Evolutionary conservation across 129 eudicot genomes (phyloP).

Genomic region (Artemisia tridentata): DNA sequence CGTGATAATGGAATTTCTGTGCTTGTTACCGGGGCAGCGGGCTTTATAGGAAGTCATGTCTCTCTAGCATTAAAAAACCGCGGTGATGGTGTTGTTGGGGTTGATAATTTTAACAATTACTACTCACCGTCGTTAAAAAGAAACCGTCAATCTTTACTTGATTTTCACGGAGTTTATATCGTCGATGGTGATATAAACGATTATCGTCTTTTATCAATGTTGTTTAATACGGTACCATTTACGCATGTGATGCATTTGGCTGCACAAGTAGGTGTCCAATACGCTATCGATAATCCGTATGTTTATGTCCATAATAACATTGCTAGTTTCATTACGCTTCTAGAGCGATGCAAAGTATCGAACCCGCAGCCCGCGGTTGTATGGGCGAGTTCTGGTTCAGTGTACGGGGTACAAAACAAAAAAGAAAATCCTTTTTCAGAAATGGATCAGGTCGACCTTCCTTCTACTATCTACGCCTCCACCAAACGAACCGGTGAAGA

Average conservation of each 20-base stretch:
- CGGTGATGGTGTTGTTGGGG: slow-evolving; percentile 58
- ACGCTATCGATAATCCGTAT: slow-evolving; percentile 53
- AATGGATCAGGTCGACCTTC: slow-evolving; percentile 44
- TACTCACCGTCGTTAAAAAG: slow-evolving; percentile 41
- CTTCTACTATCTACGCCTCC: slow-evolving; percentile 56
- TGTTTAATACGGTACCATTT: slow-evolving; percentile 42
- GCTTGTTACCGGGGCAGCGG: slow-evolving; percentile 60
- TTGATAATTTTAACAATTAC: slow-evolving; percentile 44
- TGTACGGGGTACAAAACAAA: slow-evolving; percentile 43
- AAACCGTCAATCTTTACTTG: slow-evolving; percentile 28
- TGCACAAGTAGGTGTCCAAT: slow-evolving; percentile 58
- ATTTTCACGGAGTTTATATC: slow-evolving; percentile 33
- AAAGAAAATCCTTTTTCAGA: slow-evolving; percentile 48
- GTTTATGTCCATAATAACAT: slow-evolving; percentile 46
- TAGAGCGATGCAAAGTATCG: slow-evolving; percentile 43
- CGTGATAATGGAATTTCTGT: slow-evolving; percentile 46
- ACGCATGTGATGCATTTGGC: slow-evolving; percentile 68
- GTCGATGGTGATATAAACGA: slow-evolving; percentile 58
- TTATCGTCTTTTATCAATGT: slow-evolving; percentile 28
- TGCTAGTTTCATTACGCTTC: slow-evolving; percentile 45
- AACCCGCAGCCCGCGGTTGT: slow-evolving; percentile 48
- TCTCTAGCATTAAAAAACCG: slow-evolving; percentile 43
- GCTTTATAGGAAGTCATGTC: slow-evolving; percentile 54
- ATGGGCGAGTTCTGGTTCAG: slow-evolving; percentile 61
- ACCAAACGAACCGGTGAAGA: slow-evolving; percentile 57